These are phyloP conservation scores for Fremontodendron californicum DNA, from an alignment of 345 rosid species.

Conservation along the genomic window DNA sequence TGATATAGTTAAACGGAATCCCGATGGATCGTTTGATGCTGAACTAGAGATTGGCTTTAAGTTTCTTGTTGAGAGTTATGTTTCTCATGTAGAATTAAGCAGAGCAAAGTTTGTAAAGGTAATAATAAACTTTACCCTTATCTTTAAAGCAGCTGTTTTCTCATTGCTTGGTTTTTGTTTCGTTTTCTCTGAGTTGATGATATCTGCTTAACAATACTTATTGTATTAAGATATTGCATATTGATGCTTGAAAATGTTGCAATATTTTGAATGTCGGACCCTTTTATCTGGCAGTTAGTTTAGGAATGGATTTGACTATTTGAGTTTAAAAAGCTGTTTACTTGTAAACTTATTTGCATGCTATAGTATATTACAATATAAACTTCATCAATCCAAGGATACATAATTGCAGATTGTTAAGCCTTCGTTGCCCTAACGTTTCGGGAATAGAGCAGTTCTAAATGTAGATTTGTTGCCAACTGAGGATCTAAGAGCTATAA, in stretches of 20 bases:
- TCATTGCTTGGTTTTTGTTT: neutral
- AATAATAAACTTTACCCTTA: neutral
- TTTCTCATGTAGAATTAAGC: conserved; percentile 71
- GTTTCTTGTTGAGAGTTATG: conserved; percentile 87
- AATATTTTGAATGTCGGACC: neutral
- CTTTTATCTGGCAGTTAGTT: neutral
- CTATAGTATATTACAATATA: neutral
- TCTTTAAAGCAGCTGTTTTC: neutral
- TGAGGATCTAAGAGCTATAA: neutral
- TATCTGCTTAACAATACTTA: neutral
- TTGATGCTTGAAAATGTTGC: neutral
- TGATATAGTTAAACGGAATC: conserved; percentile 61
- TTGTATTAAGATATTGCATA: neutral
- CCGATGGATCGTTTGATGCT: conserved; percentile 93
- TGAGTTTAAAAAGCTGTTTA: neutral
- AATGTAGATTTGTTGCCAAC: neutral
- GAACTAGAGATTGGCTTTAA: conserved; percentile 95
- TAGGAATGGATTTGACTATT: neutral
- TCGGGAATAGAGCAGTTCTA: neutral
- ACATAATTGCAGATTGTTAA: neutral
- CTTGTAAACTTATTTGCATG: neutral
- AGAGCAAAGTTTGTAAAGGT: conserved; percentile 78
- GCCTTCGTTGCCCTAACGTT: neutral
- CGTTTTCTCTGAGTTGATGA: neutral
- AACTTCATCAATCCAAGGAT: neutral